Base-by-base conservation (phyloP, 306 rosid genomes). In the Lablab purpureus region DNA sequence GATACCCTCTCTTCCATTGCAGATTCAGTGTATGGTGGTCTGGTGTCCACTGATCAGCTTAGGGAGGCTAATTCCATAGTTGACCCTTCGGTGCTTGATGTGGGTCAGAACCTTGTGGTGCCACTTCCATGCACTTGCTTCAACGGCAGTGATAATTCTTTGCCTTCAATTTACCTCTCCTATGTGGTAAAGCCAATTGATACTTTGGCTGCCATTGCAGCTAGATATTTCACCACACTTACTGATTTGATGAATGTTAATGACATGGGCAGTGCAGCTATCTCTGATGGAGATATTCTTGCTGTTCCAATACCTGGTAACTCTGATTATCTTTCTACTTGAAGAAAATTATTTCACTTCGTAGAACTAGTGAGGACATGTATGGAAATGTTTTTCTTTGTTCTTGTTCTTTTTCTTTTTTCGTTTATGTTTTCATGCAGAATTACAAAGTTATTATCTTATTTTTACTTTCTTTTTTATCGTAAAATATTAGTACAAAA, bases 201-300 rank as follows among this genome's bases (percentile, higher is more conserved):
- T 77, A 76, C 90, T 17, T 80, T 90, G 73, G 80, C 87, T 5
- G 91, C 84, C 65, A 80, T 92, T 47, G 95, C 93, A 0, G 77
- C 87, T 1, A 84, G 84, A 71, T 92, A 92, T 64, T 74, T 71
- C 36, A 92, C 97, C 2, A 90, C 97, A 8, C 58, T 92, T 49
- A 90, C 93, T 50, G 97, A 92, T 54, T 87, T 92, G 90, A 92
- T 92, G 97, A 85, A 90, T 80, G 97, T 89, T 52, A 92, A 92
- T 89, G 91, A 93, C 17, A 81, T 92, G 93, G 93, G 96, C 37
- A 86, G 85, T 41, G 60, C 92, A 10, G 79, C 90, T 55, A 83
- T 90, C 52, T 86, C 67, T 75, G 88, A 76, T 41, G 88, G 88
- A 14, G 97, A 92, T 67, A 89, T 92, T 59, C 89, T 90, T 49